Evolutionary conservation across 23 red algal species (phyloP), one percentile per base, ranked within the genome.

Genomic region (Cyanidium caldarium): DNA sequence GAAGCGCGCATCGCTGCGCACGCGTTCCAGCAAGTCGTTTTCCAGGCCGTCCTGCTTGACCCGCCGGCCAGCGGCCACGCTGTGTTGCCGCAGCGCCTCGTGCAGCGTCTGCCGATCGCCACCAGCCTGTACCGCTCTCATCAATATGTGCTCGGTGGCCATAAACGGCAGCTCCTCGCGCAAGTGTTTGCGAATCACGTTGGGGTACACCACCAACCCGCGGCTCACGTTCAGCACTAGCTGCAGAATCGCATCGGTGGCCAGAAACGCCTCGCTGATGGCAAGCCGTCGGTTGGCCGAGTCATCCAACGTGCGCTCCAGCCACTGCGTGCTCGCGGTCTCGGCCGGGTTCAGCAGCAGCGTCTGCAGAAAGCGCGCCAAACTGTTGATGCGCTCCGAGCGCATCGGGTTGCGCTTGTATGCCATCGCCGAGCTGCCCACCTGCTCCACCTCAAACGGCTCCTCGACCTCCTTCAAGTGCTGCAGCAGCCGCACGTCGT

Each of bases 391-490:
- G 23, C 87, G 73, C 66, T 94, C 87, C 38, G 79, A 82, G 37
- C 87, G 81, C 87, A 94, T 94, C 15, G 87, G 87, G 71, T 94
- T 94, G 34, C 87, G 68, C 65, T 94, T 94, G 66, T 94, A 94
- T 19, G 87, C 70, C 87, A 94, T 94, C 2, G 87, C 87, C 15
- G 76, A 82, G 7, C 71, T 79, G 15, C 87, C 87, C 38, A 94
- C 85, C 68, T 94, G 87, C 31, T 94, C 25, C 28, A 40, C 78
- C 40, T 65, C 87, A 76, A 86, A 94, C 67, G 87, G 87, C 45
- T 94, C 87, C 66, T 94, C 87, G 46, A 94, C 75, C 82, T 94
- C 87, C 77, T 94, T 94, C 75, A 94, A 68, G 38, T 94, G 87
- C 69, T 81, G 77, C 46, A 94, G 46, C 19, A 94, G 41, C 14